Evolutionary conservation across 768 basidiomycete species (phyloP), one percentile per base, ranked within the genome.

Genomic region (Amanita molliuscula): DNA sequence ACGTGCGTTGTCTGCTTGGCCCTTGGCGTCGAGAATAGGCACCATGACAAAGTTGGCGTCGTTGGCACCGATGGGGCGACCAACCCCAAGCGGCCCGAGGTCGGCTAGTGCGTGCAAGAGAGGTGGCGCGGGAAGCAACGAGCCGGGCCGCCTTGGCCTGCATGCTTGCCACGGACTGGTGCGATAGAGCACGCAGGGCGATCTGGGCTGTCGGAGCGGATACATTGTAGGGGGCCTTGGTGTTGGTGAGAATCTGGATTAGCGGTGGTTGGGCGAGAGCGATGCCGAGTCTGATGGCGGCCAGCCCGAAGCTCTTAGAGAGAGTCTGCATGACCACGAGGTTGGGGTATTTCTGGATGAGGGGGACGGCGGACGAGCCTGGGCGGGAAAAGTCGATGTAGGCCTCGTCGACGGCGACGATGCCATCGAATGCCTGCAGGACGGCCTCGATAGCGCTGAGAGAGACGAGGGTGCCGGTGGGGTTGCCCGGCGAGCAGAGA

Each of bases 201-300:
- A 97, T 78, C 25, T 79, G 67, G 10, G 95, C 90, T 5, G 91
- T 91, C 0, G 93, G 93, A 0, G 84, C 77, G 13, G 93, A 94
- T 56, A 99, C 81, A 65, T 96, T 97, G 72, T 98, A 99, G 0
- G 96, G 96, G 0, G 95, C 96, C 64, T 99, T 99, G 23, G 94
- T 88, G 64, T 98, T 98, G 52, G 81, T 78, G 47, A 98, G 79
- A 54, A 97, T 75, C 58, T 92, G 94, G 40, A 97, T 86, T 10
- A 99, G 70, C 0, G 89, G 82, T 0, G 92, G 92, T 53, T 93
- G 87, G 4, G 92, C 89, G 49, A 97, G 69, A 0, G 91, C 90
- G 41, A 94, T 79, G 0, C 96, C 96, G 23, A 99, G 73, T 90
- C 96, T 77, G 59, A 99, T 96, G 10, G 85, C 93, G 1, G 96